Base-by-base conservation (phyloP, 164 flowering plant genomes). In the Vitis labrusca region DNA sequence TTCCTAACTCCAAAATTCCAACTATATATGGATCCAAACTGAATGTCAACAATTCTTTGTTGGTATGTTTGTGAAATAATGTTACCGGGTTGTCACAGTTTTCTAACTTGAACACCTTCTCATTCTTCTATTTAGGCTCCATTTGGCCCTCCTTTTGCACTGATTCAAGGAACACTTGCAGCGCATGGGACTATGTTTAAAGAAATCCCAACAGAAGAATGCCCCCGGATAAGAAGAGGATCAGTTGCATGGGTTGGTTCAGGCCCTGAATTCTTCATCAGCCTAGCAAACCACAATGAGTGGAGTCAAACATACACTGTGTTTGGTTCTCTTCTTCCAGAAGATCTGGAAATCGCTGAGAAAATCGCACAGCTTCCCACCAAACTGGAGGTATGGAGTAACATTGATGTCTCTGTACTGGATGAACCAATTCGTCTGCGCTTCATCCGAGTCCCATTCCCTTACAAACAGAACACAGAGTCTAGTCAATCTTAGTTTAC, bases 211-310 rank as follows among this genome's bases (percentile, higher is more conserved):
- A 70, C 54, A 10, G 99, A 95, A 78, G 88, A 62, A 15, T 89
- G 97, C 63, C 91, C 89, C 11, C 69, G 71, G 47, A 76, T 95
- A 65, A 79, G 80, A 70, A 81, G 97, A 70, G 99, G 99, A 10
- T 88, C 98, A n/a, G 92, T 95, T 53, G 98, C 98, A 16, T 95
- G 99, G 99, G 74, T 91, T 72, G 91, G 88, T 63, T 84, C 93
- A 0, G 97, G 99, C 12, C 99, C 99, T 6, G 99, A 92, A 57
- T 94, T 94, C 83, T 89, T 94, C 64, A 89, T 94, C 67, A 94
- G 99, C 88, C 75, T 92, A 11, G 97, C 97, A 15, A 82, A 92
- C 71, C 99, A 92, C 59, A 52, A 77, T 19, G 97, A 94, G 69
- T 94, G 99, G 99, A 86, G 75, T 32, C 83, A 80, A 8, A 65